These are phyloP conservation scores for Auriscalpium microsporum DNA, from an alignment of 768 basidiomycete genomes.

Conservation along the genomic window DNA sequence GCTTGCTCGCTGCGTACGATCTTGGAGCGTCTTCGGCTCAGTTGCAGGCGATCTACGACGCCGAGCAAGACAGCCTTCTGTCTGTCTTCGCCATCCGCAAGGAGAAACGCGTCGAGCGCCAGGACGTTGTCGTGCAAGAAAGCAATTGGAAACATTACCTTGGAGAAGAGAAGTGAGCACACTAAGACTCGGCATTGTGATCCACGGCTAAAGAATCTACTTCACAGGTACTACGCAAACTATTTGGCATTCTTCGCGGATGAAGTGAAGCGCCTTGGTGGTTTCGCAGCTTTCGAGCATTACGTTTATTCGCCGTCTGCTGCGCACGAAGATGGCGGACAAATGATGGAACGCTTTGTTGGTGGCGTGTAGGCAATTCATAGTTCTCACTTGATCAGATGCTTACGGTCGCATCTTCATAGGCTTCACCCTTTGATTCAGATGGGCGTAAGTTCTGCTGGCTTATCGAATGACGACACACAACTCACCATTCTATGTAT, in stretches of 20 bases:
- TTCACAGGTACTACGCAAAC: constrained; percentile 25
- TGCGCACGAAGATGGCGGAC: constrained; percentile 24
- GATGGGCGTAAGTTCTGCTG: constrained; percentile 36
- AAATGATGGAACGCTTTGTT: constrained; percentile 28
- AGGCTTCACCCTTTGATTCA: constrained; percentile 52
- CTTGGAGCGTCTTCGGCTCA: constrained; percentile 39
- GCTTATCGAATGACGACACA: background rate
- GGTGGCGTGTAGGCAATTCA: constrained; percentile 26
- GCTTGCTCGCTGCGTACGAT: constrained; percentile 49
- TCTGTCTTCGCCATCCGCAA: constrained; percentile 33
- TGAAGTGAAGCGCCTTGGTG: constrained; percentile 31
- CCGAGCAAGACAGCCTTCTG: constrained; percentile 29
- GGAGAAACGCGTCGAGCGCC: constrained; percentile 19
- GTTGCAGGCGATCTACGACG: constrained; percentile 41
- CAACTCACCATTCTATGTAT: background rate
- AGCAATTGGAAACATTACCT: constrained; percentile 44
- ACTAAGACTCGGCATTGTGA: constrained; percentile 8
- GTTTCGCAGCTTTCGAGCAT: constrained; percentile 33
- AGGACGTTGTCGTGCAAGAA: constrained; percentile 24
- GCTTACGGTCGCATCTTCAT: background rate
- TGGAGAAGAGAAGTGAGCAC: constrained; percentile 37
- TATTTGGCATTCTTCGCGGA: constrained; percentile 28
- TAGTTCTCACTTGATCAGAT: background rate
- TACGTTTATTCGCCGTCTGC: constrained; percentile 34
- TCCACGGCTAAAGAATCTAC: constrained; percentile 21